Evolutionary conservation across 139 green algal genomes (phyloP), one percentile per base, ranked within the genome.

Genomic region (Parachlorella kessleri): DNA sequence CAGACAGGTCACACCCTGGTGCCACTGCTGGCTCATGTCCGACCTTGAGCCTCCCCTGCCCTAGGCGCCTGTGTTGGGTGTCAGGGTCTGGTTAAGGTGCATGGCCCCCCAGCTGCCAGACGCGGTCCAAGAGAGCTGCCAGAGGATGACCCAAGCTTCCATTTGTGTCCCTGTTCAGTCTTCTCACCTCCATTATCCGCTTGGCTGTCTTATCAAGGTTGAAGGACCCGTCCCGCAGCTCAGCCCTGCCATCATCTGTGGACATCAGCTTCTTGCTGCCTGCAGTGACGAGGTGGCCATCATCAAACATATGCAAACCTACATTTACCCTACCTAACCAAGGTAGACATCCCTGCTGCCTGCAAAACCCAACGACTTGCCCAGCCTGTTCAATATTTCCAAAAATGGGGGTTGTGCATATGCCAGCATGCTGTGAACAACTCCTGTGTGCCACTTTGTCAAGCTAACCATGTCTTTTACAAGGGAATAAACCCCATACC

Each of bases 261-360:
- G 54, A n/a, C 75, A 74, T 74, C 66, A 81, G 4, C 33, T 36
- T 35, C 53, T 75, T 81, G 66, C 65, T 74, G 30, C 75, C 75
- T 81, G 39, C 5, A 14, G 32, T 24, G 69, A 26, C 53, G n/a
- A 7, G 33, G 23, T 18, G 48, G 48, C 48, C 14, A 18, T 59
- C 14, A 18, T 1, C 14, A 59, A 18, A 18, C 48, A 59, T 14
- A 59, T 59, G 48, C 14, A 59, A 18, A 59, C 21, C 21, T 28
- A 59, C 14, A 59, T 14, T 18, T 18, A 59, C 21, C 14, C 48
- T 59, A 18, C 48, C 14, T 59, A 18, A 18, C 14, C 21, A 28
- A 28, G 48, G 48, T 59, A 18, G 48, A 59, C 0, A 28, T 14
- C 48, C 21, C 14, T 59, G 48, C 48, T 28, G 14, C 14, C 48